A percentile compares a stretch with the other conserved stretches of the same genome.
These are phyloP conservation scores for Rhododendron ovatum DNA, from an alignment of 148 eudicot genomes.

Conservation along the genomic window DNA sequence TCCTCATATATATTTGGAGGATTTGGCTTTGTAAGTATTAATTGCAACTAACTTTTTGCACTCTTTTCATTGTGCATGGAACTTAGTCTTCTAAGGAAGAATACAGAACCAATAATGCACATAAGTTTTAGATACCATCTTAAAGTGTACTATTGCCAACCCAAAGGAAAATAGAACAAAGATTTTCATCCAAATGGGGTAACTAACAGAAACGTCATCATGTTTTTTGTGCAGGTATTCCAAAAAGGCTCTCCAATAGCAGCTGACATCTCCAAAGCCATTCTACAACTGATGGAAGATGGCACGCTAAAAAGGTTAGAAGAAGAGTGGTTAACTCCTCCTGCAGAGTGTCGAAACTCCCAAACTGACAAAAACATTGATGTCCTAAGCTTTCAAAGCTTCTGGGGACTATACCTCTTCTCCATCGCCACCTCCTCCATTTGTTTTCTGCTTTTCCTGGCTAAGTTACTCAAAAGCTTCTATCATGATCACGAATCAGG, in stretches of 20 bases:
- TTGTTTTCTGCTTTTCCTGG: slow-evolving; percentile 1
- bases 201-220: not conserved
- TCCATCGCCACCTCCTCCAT: slow-evolving; percentile 7
- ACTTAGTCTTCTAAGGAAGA: not conserved
- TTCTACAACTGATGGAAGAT: slow-evolving; percentile 18
- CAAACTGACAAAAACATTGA: not conserved
- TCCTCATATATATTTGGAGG: slow-evolving; percentile 31
- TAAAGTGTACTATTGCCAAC: not conserved
- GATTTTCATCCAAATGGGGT: not conserved
- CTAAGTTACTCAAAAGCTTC: not conserved
- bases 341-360: slow-evolving; percentile 4
- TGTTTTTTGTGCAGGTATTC: slow-evolving; percentile 29
- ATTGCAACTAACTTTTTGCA: not conserved
- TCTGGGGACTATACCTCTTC: slow-evolving; percentile 14
- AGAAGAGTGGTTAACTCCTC: slow-evolving; percentile 7
- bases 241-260: slow-evolving; percentile 31
- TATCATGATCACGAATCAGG: not conserved
- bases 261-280: slow-evolving; percentile 25
- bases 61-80: not conserved
- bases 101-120: not conserved
- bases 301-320: slow-evolving; percentile 12
- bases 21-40: slow-evolving; percentile 21
- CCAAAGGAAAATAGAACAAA: not conserved
- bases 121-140: not conserved
- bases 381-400: slow-evolving; percentile 9